Base-by-base conservation (phyloP, 139 green algal genomes). In the Diplosphaera chodatii region DNA sequence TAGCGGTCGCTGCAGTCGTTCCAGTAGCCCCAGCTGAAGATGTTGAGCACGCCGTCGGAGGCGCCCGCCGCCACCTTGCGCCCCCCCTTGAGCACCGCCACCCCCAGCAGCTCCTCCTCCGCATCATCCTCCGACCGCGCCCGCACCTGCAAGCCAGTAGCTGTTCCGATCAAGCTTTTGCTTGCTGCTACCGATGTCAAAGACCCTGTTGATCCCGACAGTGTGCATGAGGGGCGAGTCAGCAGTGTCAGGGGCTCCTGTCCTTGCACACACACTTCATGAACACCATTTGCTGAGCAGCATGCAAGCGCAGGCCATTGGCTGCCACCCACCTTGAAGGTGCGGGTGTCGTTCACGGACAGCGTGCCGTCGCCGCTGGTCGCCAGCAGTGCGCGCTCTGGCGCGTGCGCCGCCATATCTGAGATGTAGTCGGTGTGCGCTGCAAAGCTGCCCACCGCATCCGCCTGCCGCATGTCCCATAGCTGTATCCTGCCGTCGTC, bases 1-100 rank as follows among this genome's bases (percentile, higher is more conserved):
- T 92, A 92, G 10, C 89, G 72, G 70, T 94, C 89, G 40, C 75
- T 92, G 85, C 88, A 94, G 79, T 96, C 93, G 40, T 92, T 87
- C 74, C 90, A 94, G 80, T 93, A 84, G 28, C 93, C 93, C 91
- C 91, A 98, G 71, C 76, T 90, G 83, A 88, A 98, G 34, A 98
- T 80, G 34, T 80, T 75, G 8, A 94, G 69, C 27, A 89, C 80
- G 40, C 89, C 87, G 18, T 37, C 78, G 66, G 84, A 80, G 32
- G 78, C 73, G 55, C 84, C 84, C 40, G 69, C 76, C 40, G 85
- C 75, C 31, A 90, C 77, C 87, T 96, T 93, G 4, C 72, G 79
- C 27, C 89, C 87, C 23, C 72, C 67, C 76, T 93, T 94, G 16
- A 92, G 15, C 1, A 91, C 67, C 15, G 64, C 81, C 31, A 91